Evolutionary conservation across 2,329 filamentous ascomycete genomes (phyloP), one percentile per base, ranked within the genome.

Genomic region (Aspergillus terreus): DNA sequence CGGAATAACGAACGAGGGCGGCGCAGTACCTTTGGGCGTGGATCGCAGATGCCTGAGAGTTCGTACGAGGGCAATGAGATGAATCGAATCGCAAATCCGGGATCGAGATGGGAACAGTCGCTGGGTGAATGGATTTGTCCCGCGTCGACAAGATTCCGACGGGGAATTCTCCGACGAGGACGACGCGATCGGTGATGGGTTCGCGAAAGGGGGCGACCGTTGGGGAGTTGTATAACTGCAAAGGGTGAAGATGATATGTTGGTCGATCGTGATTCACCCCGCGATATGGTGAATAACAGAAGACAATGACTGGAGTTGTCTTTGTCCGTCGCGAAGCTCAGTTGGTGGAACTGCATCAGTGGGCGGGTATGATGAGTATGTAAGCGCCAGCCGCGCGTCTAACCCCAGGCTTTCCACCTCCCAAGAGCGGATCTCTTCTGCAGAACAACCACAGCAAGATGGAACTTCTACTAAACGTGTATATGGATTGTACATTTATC

Each of bases 21-120:
- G 46, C 46, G 46, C 21, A 41, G 35, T 47, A 47, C 46, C 46
- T 47, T 47, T 17, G 15, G 35, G 15, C 23, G 35, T 2, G 14
- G n/a, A 17, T 38, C 14, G 14, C 35, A 38, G 35, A 4, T n/a
- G 12, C n/a, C 17, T 30, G 27, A 11, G 7, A 11, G 2, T 30
- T 30, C 10, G 27, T 30, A 30, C 27, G 7, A 30, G 11, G 7
- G 9, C 2, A 38, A 15, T 38, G 35, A n/a, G 35, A 38, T n/a
- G 35, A 38, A 6, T 38, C 14, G n/a, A 30, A 30, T 30, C 27
- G 35, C 6, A 38, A 15, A n/a, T 9, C 12, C 1, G n/a, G 12
- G 35, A 42, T 42, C n/a, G 19, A 21, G 40, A 12, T 42, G 2
- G 17, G 17, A 42, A 10, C 11, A 17, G 17, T 12, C 11, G 17